Evolutionary conservation across 202 grass and related monocot species (phyloP), one percentile per base, ranked within the genome.

Genomic region (Hordeum pubiflorum): DNA sequence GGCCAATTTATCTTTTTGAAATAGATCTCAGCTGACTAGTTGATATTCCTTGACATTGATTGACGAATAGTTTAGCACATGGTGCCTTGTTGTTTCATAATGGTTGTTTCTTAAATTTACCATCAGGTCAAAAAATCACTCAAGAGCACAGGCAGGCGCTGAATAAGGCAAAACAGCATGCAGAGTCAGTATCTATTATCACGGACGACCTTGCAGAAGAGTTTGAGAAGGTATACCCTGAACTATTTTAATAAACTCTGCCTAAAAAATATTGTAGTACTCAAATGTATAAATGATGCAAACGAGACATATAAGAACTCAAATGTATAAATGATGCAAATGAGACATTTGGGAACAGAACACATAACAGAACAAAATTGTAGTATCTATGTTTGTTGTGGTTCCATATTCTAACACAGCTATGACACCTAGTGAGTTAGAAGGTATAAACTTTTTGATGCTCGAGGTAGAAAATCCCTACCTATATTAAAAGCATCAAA

Each of bases 101-200:
- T 84, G 46, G 15, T 14, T 56, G 50, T 81, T 81, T 44, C 58
- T 43, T 33, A 22, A 20, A 79, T 24, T 86, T 81, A 12, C 64
- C 66, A 64, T 31, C 80, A 98, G 95, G 86, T 87, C 87, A 86
- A 86, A 89, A 41, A 79, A 88, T 81, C 67, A 93, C 90, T 73
- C 86, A 93, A 58, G 83, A 89, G 36, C 84, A 81, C 55, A 89
- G 80, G 65, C 50, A 58, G 32, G 59, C 79, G 79, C 33, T 98
- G 20, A 43, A 14, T 58, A 82, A 79, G 70, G 92, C 88, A 48
- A 93, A 98, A 82, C 75, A 75, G 29, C 74, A 79, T 80, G 95
- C 92, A 78, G 92, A 98, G 75, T 94, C 95, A 39, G 50, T 98
- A 82, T 81, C 88, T 79, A 48, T 85, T 59, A 86, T 94, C 23